Evolutionary conservation across 768 basidiomycete species (phyloP).

Genomic region (Cystofilobasidium capitatum): DNA sequence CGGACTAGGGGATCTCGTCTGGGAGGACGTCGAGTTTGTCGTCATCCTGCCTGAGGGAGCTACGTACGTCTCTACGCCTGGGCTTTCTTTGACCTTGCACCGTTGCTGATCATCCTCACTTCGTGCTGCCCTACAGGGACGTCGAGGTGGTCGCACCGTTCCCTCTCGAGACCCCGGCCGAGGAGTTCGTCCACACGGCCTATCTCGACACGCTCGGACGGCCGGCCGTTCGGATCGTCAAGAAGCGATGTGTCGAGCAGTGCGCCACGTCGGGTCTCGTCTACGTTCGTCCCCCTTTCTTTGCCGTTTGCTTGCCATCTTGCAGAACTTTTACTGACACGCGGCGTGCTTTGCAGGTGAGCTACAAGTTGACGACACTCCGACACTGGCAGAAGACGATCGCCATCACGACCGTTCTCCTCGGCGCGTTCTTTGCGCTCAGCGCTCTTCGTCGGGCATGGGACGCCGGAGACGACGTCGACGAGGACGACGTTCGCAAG

Average conservation of each 20-base stretch:
- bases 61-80: constrained; percentile 52
- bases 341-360: constrained; percentile 49
- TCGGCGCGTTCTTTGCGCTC: constrained; percentile 5
- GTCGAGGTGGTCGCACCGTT: constrained; percentile 69
- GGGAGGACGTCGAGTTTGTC: constrained; percentile 66
- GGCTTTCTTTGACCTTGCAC: not conserved
- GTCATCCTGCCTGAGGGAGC: constrained; percentile 92
- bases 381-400: constrained; percentile 83
- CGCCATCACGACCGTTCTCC: constrained; percentile 53
- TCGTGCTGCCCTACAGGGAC: constrained; percentile 48
- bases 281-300: constrained; percentile 52
- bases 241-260: constrained; percentile 63
- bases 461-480: not conserved
- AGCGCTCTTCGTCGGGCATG: not conserved
- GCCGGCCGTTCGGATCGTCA: constrained; percentile 63
- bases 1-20: constrained; percentile 63
- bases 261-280: constrained; percentile 58
- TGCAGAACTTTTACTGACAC: constrained; percentile 9
- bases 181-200: constrained; percentile 59
- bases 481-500: not conserved
- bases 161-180: constrained; percentile 51
- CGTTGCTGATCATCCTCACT: constrained; percentile 4
- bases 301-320: not conserved
- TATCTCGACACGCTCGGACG: constrained; percentile 90
- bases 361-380: constrained; percentile 68